These are phyloP conservation scores for Leishmania turanica DNA, from an alignment of 208 protist species.

Conservation along the genomic window DNA sequence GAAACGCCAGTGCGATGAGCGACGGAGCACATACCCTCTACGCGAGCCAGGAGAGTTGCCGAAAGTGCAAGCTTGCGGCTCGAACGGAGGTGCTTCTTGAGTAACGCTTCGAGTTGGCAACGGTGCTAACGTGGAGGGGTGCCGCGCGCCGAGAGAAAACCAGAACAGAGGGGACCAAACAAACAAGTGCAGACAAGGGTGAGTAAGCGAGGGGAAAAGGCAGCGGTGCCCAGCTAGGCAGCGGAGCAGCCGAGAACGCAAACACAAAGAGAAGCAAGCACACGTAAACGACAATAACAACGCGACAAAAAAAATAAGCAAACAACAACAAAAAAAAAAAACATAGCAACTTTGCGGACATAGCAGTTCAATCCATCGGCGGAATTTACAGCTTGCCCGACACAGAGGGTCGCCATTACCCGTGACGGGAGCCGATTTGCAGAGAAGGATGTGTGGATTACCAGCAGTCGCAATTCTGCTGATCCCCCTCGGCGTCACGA, in stretches of 20 bases:
- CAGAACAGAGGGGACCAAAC: conserved; percentile 5
- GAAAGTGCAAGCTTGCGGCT: background rate
- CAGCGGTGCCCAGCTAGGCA: background rate
- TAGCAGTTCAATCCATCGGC: background rate
- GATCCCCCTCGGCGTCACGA: background rate
- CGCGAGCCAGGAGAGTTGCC: background rate
- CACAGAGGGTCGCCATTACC: background rate
- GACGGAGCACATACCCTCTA: background rate
- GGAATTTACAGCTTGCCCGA: background rate
- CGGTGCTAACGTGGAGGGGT: background rate
- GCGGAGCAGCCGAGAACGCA: background rate
- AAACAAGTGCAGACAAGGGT: background rate
- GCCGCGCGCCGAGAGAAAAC: background rate
- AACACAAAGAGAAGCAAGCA: background rate
- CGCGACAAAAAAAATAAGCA: background rate
- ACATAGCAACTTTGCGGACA: background rate
- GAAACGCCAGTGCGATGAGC: background rate
- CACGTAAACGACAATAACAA: background rate
- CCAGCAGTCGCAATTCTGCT: background rate
- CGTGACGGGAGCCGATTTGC: background rate
- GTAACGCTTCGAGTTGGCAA: background rate
- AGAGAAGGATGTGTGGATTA: background rate
- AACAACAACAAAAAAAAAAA: background rate
- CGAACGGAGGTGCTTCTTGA: background rate
- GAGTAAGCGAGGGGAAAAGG: background rate